These are phyloP conservation scores for Vigna hirtella DNA, from an alignment of 306 rosid species.

Conservation along the genomic window DNA sequence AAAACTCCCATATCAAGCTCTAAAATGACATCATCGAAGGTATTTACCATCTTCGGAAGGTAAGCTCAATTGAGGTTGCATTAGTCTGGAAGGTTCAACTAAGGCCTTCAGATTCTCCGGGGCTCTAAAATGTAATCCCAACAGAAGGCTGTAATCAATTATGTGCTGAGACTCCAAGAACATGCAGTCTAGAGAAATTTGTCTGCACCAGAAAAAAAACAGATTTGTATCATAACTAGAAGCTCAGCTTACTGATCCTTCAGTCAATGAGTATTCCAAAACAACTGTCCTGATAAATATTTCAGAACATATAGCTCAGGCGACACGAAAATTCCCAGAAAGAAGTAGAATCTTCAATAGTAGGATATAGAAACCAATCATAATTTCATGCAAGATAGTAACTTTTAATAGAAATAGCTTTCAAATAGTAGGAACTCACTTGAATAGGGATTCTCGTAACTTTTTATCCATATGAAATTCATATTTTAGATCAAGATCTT, in stretches of 20 bases:
- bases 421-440: slow-evolving; percentile 61
- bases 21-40: slow-evolving; percentile 31
- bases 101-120: slow-evolving; percentile 82
- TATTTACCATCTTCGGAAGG: slow-evolving; percentile 56
- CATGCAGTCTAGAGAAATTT: slow-evolving; percentile 76
- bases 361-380: background rate
- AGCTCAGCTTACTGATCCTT: background rate
- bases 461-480: slow-evolving; percentile 93
- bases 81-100: slow-evolving; percentile 55
- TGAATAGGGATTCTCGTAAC: slow-evolving; percentile 76
- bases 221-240: slow-evolving; percentile 26
- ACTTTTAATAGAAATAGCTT: slow-evolving; percentile 16
- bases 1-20: slow-evolving; percentile 6
- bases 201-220: slow-evolving; percentile 62
- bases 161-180: slow-evolving; percentile 92
- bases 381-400: slow-evolving; percentile 11
- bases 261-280: slow-evolving; percentile 3
- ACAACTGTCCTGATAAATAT: slow-evolving; percentile 23
- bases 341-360: slow-evolving; percentile 13
- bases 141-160: slow-evolving; percentile 92
- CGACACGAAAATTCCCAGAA: background rate
- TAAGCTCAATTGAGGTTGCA: slow-evolving; percentile 48
- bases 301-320: background rate
- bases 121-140: slow-evolving; percentile 96
- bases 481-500: slow-evolving; percentile 85